Conservation (phyloP, 225 moss, liverwort and hornwort genomes). For the Straminergon stramineum region DNA sequence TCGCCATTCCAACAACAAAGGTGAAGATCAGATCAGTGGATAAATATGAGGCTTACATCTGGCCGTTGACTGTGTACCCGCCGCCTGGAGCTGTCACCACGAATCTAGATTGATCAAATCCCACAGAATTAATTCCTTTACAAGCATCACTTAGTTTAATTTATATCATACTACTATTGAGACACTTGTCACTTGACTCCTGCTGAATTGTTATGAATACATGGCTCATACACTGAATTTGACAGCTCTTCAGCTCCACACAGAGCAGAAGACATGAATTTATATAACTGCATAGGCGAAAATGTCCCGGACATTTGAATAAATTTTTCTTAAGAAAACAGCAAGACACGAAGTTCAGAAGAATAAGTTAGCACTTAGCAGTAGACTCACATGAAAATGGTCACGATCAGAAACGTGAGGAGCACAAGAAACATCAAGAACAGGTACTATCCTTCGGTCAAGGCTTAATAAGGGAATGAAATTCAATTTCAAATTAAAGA, state of each 20-base stretch:
- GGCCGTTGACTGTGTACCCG: constrained; percentile 13
- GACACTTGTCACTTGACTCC: neutral
- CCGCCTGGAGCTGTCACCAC: constrained; percentile 25
- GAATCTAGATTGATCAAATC: constrained; percentile 4
- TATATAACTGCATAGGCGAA: neutral
- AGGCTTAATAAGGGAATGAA: neutral
- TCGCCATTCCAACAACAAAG: neutral
- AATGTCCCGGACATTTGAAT: neutral
- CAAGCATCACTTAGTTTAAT: neutral
- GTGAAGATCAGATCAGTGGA: neutral
- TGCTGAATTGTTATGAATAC: neutral
- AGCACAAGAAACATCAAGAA: constrained; percentile 26
- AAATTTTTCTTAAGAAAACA: neutral
- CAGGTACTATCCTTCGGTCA: constrained; percentile 14
- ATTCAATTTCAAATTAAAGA: neutral
- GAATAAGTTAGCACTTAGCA: neutral
- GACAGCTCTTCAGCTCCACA: neutral
- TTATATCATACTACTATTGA: neutral
- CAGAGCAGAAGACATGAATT: neutral
- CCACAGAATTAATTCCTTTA: neutral
- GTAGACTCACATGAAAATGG: constrained; percentile 25
- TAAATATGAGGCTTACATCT: constrained; percentile 11
- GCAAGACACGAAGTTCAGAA: neutral
- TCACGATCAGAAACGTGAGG: constrained; percentile 14
- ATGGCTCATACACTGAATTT: neutral